These are phyloP conservation scores for Exobasidium rhododendri DNA, from an alignment of 1,284 basidiomycete species.

Conservation along the genomic window DNA sequence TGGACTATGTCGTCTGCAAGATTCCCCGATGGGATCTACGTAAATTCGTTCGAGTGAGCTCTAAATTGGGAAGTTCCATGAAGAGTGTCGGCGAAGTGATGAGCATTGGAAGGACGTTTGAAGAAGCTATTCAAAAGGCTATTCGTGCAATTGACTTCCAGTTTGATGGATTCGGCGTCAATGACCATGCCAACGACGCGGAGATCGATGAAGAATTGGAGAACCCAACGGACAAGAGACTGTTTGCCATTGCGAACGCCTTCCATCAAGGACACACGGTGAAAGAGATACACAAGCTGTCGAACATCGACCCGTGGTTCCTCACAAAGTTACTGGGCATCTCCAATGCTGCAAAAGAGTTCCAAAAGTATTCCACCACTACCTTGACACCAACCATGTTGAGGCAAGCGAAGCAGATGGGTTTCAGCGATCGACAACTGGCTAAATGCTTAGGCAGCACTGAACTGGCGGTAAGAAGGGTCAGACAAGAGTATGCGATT, in stretches of 20 bases:
- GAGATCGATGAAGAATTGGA: conserved; percentile 79
- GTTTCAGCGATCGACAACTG: conserved; percentile 91
- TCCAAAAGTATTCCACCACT: conserved; percentile 68
- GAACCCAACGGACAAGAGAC: conserved; percentile 85
- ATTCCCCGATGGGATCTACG: conserved; percentile 98
- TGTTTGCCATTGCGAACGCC: conserved; percentile 85
- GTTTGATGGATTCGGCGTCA: conserved; percentile 83
- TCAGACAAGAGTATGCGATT: conserved; percentile 79
- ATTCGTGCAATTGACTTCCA: conserved; percentile 93
- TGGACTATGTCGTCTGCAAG: conserved; percentile 97
- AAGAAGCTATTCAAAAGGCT: conserved; percentile 97
- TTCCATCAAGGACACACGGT: conserved; percentile 86
- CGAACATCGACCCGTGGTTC: conserved; percentile 98
- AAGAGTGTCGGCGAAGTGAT: conserved; percentile 99
- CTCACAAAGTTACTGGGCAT: conserved; percentile 71
- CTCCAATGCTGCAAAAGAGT: conserved; percentile 34
- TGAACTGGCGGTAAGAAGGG: conserved; percentile 79
- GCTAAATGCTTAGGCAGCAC: conserved; percentile 77
- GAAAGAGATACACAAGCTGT: conserved; percentile 94
- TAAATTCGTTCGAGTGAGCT: conserved; percentile 70
- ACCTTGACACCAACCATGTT: conserved; percentile 68
- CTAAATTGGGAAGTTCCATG: conserved; percentile 60
- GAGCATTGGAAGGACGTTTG: conserved; percentile 96
- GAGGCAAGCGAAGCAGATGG: conserved; percentile 84
- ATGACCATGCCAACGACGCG: conserved; percentile 65